Percentiles rank a stretch among this genome's conserved stretches.
phyloP scores from a whole-genome alignment of 495 filamentous ascomycete genomes.

The Chaetomium tenue region DNA sequence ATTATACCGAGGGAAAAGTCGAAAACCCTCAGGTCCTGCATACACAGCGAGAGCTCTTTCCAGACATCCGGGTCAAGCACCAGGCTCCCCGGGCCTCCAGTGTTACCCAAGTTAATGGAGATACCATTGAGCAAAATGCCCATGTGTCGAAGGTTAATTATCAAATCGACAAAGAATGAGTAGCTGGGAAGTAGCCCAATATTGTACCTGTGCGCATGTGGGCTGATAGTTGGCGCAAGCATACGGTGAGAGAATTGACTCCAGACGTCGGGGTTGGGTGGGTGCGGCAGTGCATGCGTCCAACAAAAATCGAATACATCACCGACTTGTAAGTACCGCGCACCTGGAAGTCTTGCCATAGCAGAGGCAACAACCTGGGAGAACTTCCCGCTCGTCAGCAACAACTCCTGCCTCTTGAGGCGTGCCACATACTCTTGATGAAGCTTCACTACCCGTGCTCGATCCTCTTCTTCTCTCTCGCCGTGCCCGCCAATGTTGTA shows the following conservation, averaged over 20 bases:
- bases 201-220: background rate
- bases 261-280: slow-evolving; percentile 9
- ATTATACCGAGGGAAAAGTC: slow-evolving; percentile 9
- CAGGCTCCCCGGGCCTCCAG: background rate
- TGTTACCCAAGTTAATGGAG: background rate
- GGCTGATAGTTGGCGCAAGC: slow-evolving; percentile 1
- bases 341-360: slow-evolving; percentile 16
- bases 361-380: slow-evolving; percentile 7
- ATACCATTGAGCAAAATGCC: slow-evolving; percentile 7
- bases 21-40: slow-evolving; percentile 11
- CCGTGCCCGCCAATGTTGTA: background rate
- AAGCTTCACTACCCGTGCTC: too few species aligned
- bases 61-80: background rate
- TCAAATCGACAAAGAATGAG: background rate
- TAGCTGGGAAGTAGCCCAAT: slow-evolving; percentile 7
- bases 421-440: slow-evolving; percentile 15
- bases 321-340: slow-evolving; percentile 1
- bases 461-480: too few species aligned
- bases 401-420: slow-evolving; percentile 4
- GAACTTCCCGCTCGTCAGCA: slow-evolving; percentile 3
- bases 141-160: background rate
- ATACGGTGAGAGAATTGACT: background rate
- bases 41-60: slow-evolving; percentile 13
- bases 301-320: background rate
- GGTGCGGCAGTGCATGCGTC: background rate